phyloP scores from a whole-genome alignment of 2,329 filamentous ascomycete genomes.

The Akanthomyces dipterigenus region DNA sequence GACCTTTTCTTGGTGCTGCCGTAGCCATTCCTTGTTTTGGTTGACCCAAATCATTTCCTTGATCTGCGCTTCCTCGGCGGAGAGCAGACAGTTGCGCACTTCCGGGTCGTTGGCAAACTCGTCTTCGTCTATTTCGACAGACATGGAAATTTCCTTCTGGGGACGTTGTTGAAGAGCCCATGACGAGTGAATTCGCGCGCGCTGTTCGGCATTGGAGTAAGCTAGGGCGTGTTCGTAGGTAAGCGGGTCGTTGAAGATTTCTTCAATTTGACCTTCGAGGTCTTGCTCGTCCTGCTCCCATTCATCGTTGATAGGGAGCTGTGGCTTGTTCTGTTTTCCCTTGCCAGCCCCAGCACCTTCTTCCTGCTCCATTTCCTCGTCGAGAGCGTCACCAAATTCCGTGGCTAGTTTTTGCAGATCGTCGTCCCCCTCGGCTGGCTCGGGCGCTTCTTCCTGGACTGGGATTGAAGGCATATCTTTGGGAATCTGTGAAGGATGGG shows the following conservation, averaged over 20 bases:
- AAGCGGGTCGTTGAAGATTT: constrained; percentile 58
- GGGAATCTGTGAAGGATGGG: constrained; percentile 34
- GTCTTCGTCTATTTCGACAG: constrained; percentile 62
- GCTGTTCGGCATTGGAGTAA: constrained; percentile 51
- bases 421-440: constrained; percentile 15
- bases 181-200: constrained; percentile 46
- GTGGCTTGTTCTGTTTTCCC: constrained; percentile 27
- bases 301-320: constrained; percentile 53
- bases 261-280: constrained; percentile 63
- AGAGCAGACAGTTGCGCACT: constrained; percentile 71
- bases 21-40: constrained; percentile 89
- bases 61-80: constrained; percentile 64
- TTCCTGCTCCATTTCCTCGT: constrained; percentile 22
- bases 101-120: constrained; percentile 90
- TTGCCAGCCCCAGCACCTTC: constrained; percentile 17
- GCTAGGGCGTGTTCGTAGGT: constrained; percentile 49
- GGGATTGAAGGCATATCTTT: constrained; percentile 22
- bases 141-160: constrained; percentile 45
- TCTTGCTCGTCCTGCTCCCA: constrained; percentile 58
- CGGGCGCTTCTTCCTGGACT: constrained; percentile 10
- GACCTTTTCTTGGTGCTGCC: constrained; percentile 76
- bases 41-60: constrained; percentile 95
- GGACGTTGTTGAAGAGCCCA: constrained; percentile 44
- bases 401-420: constrained; percentile 34
- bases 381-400: constrained; percentile 37